A percentile compares a stretch with the other conserved stretches of the same genome.
Conservation (phyloP, 2,329 filamentous ascomycete genomes). For the Drechslera avenae region DNA sequence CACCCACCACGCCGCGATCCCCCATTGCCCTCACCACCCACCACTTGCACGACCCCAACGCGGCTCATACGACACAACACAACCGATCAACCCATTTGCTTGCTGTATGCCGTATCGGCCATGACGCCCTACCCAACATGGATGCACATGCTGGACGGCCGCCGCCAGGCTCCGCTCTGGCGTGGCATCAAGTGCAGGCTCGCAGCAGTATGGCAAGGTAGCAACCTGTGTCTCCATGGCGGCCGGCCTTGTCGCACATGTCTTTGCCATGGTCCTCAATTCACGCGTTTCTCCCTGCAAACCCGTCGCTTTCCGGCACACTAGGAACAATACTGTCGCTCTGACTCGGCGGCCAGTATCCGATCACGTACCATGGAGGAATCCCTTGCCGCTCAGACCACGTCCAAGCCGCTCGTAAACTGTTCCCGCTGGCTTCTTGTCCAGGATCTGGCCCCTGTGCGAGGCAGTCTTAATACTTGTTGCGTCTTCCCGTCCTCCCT, state of each 20-base stretch:
- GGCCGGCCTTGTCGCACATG: constrained; percentile 33
- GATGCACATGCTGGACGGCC: constrained; percentile 16
- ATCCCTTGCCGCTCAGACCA: constrained; percentile 38
- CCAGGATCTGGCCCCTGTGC: constrained; percentile 25
- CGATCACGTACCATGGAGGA: constrained; percentile 32
- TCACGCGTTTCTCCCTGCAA: constrained; percentile 32
- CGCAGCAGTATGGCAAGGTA: constrained; percentile 36
- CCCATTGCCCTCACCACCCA: constrained; percentile 3
- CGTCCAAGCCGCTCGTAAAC: constrained; percentile 28
- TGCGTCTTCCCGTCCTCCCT: constrained; percentile 23
- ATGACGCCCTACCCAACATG: neutral
- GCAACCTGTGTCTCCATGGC: constrained; percentile 42
- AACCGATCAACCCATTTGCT: neutral
- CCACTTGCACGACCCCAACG: constrained; percentile 4
- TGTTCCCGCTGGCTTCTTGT: constrained; percentile 28
- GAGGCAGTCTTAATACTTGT: constrained; percentile 28
- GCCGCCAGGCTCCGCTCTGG: constrained; percentile 4
- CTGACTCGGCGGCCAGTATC: constrained; percentile 36
- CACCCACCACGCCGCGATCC: constrained; percentile 20
- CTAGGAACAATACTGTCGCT: constrained; percentile 30
- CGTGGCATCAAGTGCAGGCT: constrained; percentile 7
- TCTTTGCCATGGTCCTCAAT: constrained; percentile 30
- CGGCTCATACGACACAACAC: constrained; percentile 2
- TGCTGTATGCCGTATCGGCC: neutral
- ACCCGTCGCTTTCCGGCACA: constrained; percentile 32